These are phyloP conservation scores for Lactifluus hygrophoroides DNA, from an alignment of 768 basidiomycete species.

Conservation along the genomic window DNA sequence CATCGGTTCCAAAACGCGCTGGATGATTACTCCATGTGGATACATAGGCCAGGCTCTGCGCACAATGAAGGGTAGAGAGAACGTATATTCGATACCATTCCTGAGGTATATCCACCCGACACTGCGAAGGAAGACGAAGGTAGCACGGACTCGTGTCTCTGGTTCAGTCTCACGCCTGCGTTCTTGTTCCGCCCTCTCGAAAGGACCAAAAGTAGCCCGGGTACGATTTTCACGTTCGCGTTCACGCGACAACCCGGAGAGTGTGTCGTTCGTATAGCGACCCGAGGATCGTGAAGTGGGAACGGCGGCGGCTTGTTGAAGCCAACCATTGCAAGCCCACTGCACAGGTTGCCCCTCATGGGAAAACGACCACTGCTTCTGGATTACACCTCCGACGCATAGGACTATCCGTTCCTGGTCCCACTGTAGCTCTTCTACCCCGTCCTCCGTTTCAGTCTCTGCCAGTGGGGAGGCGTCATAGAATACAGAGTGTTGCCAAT, in stretches of 20 bases:
- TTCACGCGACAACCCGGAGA: constrained; percentile 23
- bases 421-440: constrained; percentile 60
- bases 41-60: constrained; percentile 68
- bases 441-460: constrained; percentile 27
- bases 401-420: constrained; percentile 53
- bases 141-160: constrained; percentile 42
- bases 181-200: constrained; percentile 25
- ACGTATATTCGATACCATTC: constrained; percentile 68
- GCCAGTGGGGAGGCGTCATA: constrained; percentile 7
- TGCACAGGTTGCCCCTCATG: constrained; percentile 66
- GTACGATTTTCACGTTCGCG: constrained; percentile 23
- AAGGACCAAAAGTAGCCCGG: constrained; percentile 35
- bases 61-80: constrained; percentile 74
- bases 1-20: constrained; percentile 57
- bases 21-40: constrained; percentile 74
- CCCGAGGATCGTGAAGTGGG: constrained; percentile 23
- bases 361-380: constrained; percentile 67
- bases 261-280: constrained; percentile 25
- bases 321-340: constrained; percentile 69
- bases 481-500: not conserved
- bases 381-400: constrained; percentile 58
- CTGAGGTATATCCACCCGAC: constrained; percentile 62
- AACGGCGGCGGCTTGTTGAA: constrained; percentile 44
- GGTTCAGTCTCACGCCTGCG: constrained; percentile 33
- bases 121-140: constrained; percentile 72